phyloP scores from a whole-genome alignment of 106 monocot species.

The Allium cepa region DNA sequence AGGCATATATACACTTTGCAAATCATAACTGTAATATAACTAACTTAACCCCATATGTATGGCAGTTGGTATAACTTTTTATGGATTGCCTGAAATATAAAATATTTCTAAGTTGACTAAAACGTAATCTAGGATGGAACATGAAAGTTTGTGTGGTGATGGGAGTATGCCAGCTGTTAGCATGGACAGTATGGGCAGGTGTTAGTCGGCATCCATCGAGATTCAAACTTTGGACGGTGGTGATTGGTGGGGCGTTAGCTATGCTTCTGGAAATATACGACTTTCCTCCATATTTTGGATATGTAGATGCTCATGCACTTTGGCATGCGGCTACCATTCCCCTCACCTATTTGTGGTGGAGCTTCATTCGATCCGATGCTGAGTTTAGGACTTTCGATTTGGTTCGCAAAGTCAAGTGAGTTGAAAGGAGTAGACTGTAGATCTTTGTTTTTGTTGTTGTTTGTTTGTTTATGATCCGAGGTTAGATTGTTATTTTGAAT shows the following conservation, averaged over 20 bases:
- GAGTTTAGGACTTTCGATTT: constrained; percentile 41
- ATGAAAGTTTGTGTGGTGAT: constrained; percentile 83
- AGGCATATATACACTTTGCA: background rate
- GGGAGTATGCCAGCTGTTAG: constrained; percentile 53
- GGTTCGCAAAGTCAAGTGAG: constrained; percentile 56
- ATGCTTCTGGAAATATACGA: constrained; percentile 81
- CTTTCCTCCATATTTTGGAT: constrained; percentile 72
- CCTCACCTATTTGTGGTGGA: constrained; percentile 89
- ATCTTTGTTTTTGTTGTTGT: no score
- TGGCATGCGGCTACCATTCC: constrained; percentile 83
- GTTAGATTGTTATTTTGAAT: no score
- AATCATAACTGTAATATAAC: background rate
- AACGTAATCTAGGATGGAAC: constrained; percentile 50
- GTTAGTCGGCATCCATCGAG: constrained; percentile 53
- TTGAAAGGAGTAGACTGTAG: background rate
- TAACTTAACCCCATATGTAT: background rate
- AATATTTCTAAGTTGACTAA: background rate
- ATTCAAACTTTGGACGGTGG: constrained; percentile 61
- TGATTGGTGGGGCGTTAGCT: constrained; percentile 46
- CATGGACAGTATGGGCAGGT: constrained; percentile 88
- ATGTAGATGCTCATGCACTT: constrained; percentile 72
- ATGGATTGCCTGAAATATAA: no score
- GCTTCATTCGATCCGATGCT: constrained; percentile 69
- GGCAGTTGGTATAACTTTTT: background rate
- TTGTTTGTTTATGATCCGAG: no score